Conservation (phyloP, 495 filamentous ascomycete species). For the Podospora pseudocomata region DNA sequence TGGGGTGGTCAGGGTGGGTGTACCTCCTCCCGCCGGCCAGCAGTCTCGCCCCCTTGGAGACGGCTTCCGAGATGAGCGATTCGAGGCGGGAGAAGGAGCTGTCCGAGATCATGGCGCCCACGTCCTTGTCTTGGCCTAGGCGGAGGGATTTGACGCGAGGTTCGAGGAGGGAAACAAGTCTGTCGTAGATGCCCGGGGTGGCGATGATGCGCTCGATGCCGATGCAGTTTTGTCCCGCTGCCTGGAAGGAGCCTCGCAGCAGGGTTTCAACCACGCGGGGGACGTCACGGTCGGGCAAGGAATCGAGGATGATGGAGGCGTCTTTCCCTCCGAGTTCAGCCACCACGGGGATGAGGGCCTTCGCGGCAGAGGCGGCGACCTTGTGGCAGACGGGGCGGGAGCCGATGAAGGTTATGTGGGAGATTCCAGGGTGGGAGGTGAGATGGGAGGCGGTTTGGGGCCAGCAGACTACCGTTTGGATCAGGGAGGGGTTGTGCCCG, state of each 20-base stretch:
- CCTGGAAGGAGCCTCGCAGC: constrained; percentile 90
- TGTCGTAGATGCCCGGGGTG: constrained; percentile 65
- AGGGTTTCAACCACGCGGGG: constrained; percentile 70
- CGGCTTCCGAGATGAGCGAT: constrained; percentile 68
- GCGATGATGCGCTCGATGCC: constrained; percentile 92
- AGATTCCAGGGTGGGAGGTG: constrained; percentile 80
- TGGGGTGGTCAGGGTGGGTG: constrained; percentile 62
- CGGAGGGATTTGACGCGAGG: constrained; percentile 69
- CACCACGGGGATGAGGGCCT: constrained; percentile 73
- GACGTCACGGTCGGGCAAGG: constrained; percentile 59
- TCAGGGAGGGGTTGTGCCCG: constrained; percentile 75
- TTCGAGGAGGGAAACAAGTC: constrained; percentile 65
- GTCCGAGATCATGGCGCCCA: constrained; percentile 86
- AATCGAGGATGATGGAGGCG: constrained; percentile 85
- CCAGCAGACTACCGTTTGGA: constrained; percentile 85
- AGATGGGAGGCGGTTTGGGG: constrained; percentile 74
- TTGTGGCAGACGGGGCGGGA: constrained; percentile 81
- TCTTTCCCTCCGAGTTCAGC: constrained; percentile 96
- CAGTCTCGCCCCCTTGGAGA: constrained; percentile 71
- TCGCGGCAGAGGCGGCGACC: constrained; percentile 81
- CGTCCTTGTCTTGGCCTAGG: constrained; percentile 61
- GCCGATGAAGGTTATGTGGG: constrained; percentile 97
- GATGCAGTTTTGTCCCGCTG: constrained; percentile 97
- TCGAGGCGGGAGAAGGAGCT: constrained; percentile 67
- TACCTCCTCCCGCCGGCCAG: constrained; percentile 73